phyloP scores from a whole-genome alignment of 192 early-diverging fungal species.

The Backusella tarrabulga region DNA sequence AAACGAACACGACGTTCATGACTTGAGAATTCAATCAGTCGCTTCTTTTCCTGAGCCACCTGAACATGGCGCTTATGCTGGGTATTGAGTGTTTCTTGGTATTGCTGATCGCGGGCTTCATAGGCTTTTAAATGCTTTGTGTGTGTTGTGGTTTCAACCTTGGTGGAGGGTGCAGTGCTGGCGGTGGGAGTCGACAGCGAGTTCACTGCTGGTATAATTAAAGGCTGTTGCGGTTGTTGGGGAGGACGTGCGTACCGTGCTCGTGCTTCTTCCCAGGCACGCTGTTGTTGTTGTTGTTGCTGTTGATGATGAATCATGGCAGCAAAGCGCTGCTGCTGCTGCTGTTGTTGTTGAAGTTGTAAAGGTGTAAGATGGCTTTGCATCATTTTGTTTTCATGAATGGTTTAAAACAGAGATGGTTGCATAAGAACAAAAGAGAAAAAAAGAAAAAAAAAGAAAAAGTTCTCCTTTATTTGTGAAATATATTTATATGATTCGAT shows the following conservation, averaged over 20 bases:
- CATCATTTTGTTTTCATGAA: neutral
- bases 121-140: slow-evolving; percentile 36
- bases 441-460: neutral
- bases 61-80: slow-evolving; percentile 47
- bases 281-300: neutral
- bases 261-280: neutral
- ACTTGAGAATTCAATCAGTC: slow-evolving; percentile 35
- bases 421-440: neutral
- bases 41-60: slow-evolving; percentile 44
- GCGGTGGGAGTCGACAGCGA: neutral
- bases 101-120: slow-evolving; percentile 43
- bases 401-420: neutral
- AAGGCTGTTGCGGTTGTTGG: neutral
- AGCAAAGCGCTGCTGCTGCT: neutral
- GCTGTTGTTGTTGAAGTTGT: neutral
- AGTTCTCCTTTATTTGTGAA: too few species aligned
- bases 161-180: neutral
- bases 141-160: slow-evolving; percentile 8
- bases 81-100: slow-evolving; percentile 48
- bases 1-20: slow-evolving; percentile 33
- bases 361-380: neutral
- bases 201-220: neutral
- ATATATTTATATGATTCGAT: neutral
- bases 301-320: neutral
- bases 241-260: neutral